Percentiles rank a stretch among this genome's conserved stretches.
These are phyloP conservation scores for Alternaria infectoria DNA, from an alignment of 2,329 filamentous ascomycete genomes.

Conservation along the genomic window DNA sequence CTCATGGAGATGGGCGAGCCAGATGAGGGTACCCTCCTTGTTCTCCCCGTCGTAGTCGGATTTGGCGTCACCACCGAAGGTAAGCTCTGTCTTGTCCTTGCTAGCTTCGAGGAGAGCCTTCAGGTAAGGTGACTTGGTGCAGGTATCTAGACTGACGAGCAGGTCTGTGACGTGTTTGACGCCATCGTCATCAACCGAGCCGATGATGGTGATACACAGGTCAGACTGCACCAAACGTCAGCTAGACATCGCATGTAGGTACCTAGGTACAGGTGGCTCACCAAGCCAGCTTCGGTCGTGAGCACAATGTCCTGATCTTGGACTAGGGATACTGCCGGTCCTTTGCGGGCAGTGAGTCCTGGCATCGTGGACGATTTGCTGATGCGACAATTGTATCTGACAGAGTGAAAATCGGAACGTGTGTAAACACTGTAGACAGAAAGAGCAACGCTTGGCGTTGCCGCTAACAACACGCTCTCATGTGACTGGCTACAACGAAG, in stretches of 20 bases:
- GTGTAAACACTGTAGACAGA: neutral
- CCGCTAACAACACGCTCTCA: constrained; percentile 4
- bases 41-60: constrained; percentile 10
- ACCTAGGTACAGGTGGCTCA: no score
- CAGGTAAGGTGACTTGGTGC: constrained; percentile 12
- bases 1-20: constrained; percentile 18
- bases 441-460: constrained; percentile 9
- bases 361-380: neutral
- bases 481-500: neutral
- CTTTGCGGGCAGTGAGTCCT: neutral
- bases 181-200: constrained; percentile 5
- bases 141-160: constrained; percentile 4
- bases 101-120: constrained; percentile 1
- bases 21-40: constrained; percentile 14
- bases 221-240: neutral
- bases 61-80: constrained; percentile 12
- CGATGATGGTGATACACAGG: constrained; percentile 16
- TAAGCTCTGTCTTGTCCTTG: constrained; percentile 14
- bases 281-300: constrained; percentile 1
- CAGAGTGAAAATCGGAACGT: neutral
- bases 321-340: constrained; percentile 1
- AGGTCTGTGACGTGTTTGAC: constrained; percentile 18
- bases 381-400: neutral
- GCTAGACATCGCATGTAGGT: neutral
- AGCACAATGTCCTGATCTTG: constrained; percentile 16